Conservation (phyloP, 306 rosid genomes). For the Medicago ruthenica region DNA sequence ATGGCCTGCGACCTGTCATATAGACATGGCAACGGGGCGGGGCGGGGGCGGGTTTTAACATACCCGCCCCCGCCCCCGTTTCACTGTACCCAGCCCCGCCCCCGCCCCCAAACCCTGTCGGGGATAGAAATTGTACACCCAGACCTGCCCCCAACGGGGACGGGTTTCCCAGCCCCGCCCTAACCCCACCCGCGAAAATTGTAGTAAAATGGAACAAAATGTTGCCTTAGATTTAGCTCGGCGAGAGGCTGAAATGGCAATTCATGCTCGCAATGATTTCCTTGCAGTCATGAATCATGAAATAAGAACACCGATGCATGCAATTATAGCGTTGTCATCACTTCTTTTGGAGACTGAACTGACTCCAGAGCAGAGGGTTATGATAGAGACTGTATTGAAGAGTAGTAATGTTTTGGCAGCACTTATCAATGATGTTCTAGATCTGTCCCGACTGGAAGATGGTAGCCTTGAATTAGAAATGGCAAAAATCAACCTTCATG, state of each 20-base stretch:
- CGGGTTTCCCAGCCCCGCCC: too few species aligned
- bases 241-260: constrained; percentile 86
- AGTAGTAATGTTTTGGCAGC: constrained; percentile 85
- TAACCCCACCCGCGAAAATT: too few species aligned
- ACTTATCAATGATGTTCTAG: constrained; percentile 82
- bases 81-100: too few species aligned
- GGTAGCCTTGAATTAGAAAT: constrained; percentile 85
- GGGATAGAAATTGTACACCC: too few species aligned
- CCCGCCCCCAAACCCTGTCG: too few species aligned
- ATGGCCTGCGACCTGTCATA: too few species aligned
- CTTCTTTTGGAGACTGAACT: constrained; percentile 87
- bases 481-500: constrained; percentile 77
- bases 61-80: too few species aligned
- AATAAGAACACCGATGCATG: constrained; percentile 97
- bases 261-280: constrained; percentile 92
- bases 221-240: constrained; percentile 83
- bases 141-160: too few species aligned
- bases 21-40: too few species aligned
- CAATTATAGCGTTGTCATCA: constrained; percentile 84
- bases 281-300: constrained; percentile 95
- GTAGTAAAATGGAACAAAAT: constrained; percentile 86
- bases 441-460: constrained; percentile 95
- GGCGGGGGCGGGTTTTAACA: too few species aligned
- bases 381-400: constrained; percentile 83
- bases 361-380: constrained; percentile 82